Conservation (phyloP, 306 rosid species). For the Lathyrus sativus region DNA sequence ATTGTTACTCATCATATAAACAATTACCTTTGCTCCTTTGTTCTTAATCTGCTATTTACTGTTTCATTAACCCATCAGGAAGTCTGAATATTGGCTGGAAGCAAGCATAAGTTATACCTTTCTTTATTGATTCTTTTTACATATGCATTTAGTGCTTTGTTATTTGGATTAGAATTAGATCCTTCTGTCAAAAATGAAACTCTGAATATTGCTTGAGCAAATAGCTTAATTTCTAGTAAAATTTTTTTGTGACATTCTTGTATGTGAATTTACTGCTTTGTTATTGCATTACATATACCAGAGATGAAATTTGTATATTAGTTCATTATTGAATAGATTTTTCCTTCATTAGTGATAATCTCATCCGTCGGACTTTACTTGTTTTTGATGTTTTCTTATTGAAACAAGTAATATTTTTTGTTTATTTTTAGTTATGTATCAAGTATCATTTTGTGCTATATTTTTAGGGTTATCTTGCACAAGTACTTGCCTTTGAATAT, state of each 20-base stretch:
- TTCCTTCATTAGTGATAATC: constrained; percentile 17
- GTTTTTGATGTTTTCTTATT: constrained; percentile 3
- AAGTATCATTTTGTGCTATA: constrained; percentile 15
- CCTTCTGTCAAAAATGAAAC: constrained; percentile 17
- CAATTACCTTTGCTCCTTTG: too few relatives aligned
- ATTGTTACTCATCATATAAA: too few relatives aligned
- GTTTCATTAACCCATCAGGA: too few relatives aligned
- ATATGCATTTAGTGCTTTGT: constrained; percentile 7
- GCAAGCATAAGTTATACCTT: constrained; percentile 16
- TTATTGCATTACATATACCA: constrained; percentile 10
- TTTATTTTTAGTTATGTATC: constrained; percentile 14
- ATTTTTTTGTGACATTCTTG: constrained; percentile 27
- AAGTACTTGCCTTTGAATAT: constrained; percentile 82
- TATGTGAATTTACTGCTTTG: constrained; percentile 28
- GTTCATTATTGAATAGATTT: constrained; percentile 1
- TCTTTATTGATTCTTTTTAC: constrained; percentile 6
- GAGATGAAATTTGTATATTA: constrained; percentile 28
- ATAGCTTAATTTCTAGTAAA: not conserved
- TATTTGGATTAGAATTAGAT: constrained; percentile 12
- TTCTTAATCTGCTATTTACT: too few relatives aligned
- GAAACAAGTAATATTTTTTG: constrained; percentile 1
- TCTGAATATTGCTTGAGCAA: constrained; percentile 2
- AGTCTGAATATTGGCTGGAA: constrained; percentile 22
- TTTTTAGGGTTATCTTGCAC: constrained; percentile 91
- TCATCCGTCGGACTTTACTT: constrained; percentile 20